Conservation (phyloP, 306 rosid species). For the Casuarina glauca region DNA sequence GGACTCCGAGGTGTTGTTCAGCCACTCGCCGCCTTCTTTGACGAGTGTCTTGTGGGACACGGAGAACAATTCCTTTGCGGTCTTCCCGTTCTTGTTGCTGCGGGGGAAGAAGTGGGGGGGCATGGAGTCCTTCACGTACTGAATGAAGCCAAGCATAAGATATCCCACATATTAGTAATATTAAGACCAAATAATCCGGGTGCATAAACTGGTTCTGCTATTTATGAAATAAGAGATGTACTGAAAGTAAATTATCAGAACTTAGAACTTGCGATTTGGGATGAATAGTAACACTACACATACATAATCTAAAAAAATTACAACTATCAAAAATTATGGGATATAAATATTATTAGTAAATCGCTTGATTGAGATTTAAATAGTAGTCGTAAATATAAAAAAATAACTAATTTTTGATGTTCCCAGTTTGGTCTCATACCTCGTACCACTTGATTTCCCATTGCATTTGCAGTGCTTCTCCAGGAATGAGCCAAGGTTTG, state of each 20-base stretch:
- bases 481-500: slow-evolving; percentile 61
- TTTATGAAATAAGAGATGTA: too few species aligned
- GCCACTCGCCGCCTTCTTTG: slow-evolving; percentile 42
- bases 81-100: slow-evolving; percentile 4
- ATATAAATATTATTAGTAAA: not conserved
- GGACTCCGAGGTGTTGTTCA: slow-evolving; percentile 40
- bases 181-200: too few species aligned
- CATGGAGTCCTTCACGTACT: slow-evolving; percentile 57
- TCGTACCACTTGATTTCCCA: slow-evolving; percentile 10
- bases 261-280: too few species aligned
- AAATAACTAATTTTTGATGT: not conserved
- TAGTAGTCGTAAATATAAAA: too few species aligned
- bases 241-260: too few species aligned
- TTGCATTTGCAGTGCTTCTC: slow-evolving; percentile 13
- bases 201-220: too few species aligned
- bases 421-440: slow-evolving; percentile 19
- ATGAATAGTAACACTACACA: too few species aligned
- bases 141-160: not conserved
- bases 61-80: slow-evolving; percentile 44
- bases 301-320: too few species aligned
- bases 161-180: not conserved
- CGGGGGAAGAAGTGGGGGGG: slow-evolving; percentile 26
- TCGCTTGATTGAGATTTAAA: too few species aligned
- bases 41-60: slow-evolving; percentile 29
- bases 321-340: too few species aligned